These are phyloP conservation scores for Trichoderma lentiforme DNA, from an alignment of 2,329 filamentous ascomycete genomes.

Conservation along the genomic window DNA sequence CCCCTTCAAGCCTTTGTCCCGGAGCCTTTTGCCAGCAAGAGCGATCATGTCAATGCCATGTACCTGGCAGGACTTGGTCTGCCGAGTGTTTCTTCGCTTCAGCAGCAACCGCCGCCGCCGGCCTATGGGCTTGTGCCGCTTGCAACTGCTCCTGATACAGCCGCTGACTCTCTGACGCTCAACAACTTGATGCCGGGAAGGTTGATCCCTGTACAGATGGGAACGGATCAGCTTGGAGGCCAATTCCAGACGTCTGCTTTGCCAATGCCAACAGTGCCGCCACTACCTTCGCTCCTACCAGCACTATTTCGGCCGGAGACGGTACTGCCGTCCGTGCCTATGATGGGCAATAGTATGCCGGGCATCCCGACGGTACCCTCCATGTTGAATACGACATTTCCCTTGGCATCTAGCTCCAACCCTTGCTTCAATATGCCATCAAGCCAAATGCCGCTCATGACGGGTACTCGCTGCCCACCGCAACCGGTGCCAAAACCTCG, in stretches of 20 bases:
- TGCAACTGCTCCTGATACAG: not conserved
- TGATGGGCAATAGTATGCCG: not conserved
- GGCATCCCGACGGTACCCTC: not conserved
- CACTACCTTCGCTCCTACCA: not conserved
- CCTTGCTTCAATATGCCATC: not conserved
- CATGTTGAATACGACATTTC: not conserved
- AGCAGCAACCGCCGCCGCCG: not conserved
- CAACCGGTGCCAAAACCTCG: constrained; percentile 39
- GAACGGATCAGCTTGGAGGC: not conserved
- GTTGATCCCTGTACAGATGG: not conserved
- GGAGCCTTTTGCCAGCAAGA: not conserved
- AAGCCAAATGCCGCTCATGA: not conserved
- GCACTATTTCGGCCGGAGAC: not conserved
- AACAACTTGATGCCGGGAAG: not conserved
- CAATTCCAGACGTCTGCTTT: not conserved
- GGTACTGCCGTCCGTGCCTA: not conserved
- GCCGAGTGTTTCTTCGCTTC: not conserved
- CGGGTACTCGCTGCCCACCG: constrained; percentile 6
- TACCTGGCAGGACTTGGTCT: not conserved
- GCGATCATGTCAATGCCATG: not conserved
- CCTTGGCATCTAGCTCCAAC: not conserved
- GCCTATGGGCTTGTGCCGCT: not conserved
- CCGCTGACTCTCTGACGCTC: not conserved
- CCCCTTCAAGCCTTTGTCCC: not conserved
- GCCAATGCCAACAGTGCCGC: not conserved